Conservation (phyloP, 1,284 basidiomycete species). For the Malassezia dermatis region DNA sequence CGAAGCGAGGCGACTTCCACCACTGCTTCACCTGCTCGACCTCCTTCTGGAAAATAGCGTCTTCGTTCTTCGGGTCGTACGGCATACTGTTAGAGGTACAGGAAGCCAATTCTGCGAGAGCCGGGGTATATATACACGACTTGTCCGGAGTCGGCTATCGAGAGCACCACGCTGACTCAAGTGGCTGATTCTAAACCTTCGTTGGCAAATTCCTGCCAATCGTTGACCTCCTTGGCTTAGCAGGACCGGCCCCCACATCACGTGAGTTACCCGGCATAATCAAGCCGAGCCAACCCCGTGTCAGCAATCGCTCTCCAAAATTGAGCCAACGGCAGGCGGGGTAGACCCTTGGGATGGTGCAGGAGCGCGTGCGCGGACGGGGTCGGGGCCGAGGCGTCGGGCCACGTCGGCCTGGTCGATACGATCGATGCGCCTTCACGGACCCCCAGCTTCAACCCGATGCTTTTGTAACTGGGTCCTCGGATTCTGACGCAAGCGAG, state of each 20-base stretch:
- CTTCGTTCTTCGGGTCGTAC: constrained; percentile 38
- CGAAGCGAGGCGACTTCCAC: constrained; percentile 84
- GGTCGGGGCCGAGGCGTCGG: constrained; percentile 3
- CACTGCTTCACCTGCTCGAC: constrained; percentile 75
- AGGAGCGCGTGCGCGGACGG: constrained; percentile 4
- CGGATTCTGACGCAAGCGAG: not conserved
- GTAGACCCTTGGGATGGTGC: not conserved
- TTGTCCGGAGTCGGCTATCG: not conserved
- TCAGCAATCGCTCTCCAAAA: not conserved
- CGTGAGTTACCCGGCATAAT: not conserved
- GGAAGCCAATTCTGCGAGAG: not conserved
- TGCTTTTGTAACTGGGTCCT: not conserved
- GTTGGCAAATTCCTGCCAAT: not conserved
- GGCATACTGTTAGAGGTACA: constrained; percentile 3
- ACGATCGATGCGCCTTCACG: not conserved
- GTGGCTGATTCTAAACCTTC: not conserved
- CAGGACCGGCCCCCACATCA: not conserved
- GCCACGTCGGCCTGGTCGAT: not conserved
- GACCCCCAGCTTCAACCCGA: not conserved
- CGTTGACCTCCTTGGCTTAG: not conserved
- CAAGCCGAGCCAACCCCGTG: not conserved
- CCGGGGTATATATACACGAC: not conserved
- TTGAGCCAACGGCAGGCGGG: not conserved
- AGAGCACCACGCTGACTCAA: not conserved
- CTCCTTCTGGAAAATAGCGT: constrained; percentile 60